Conservation (phyloP, 2,329 filamentous ascomycete species). For the Colletotrichum paranaense region DNA sequence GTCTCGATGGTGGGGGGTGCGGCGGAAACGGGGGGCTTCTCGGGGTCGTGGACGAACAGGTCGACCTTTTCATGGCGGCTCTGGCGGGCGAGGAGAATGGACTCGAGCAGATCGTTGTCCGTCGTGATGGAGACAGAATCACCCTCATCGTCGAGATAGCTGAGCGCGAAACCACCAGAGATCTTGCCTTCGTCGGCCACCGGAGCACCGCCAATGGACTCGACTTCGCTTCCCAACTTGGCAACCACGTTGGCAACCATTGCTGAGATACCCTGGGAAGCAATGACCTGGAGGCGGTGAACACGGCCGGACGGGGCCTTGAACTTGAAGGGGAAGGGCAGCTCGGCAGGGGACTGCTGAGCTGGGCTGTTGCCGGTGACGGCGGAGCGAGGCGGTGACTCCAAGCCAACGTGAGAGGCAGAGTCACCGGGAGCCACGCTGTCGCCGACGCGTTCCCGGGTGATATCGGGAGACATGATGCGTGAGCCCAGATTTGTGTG, state of each 20-base stretch:
- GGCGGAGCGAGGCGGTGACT: constrained; percentile 78
- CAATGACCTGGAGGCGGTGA: constrained; percentile 87
- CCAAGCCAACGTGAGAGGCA: constrained; percentile 88
- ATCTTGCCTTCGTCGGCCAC: constrained; percentile 83
- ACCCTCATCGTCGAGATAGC: constrained; percentile 96
- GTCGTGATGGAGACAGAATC: constrained; percentile 98
- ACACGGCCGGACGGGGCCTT: constrained; percentile 96
- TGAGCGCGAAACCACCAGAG: constrained; percentile 86
- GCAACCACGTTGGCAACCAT: constrained; percentile 81
- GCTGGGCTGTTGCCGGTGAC: constrained; percentile 62
- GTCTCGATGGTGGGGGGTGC: constrained; percentile 62
- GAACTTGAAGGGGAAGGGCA: constrained; percentile 98
- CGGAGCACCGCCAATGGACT: constrained; percentile 84
- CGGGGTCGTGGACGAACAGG: constrained; percentile 93
- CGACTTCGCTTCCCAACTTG: constrained; percentile 87
- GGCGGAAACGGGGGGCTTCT: constrained; percentile 82
- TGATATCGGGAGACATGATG: constrained; percentile 83
- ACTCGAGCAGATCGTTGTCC: constrained; percentile 91
- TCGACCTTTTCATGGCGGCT: constrained; percentile 91
- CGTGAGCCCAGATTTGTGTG: constrained; percentile 74
- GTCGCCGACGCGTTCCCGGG: constrained; percentile 78
- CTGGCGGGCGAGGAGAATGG: constrained; percentile 84
- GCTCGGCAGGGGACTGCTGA: constrained; percentile 71
- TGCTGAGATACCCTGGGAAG: constrained; percentile 82
- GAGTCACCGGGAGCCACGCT: constrained; percentile 94